Base-by-base conservation (phyloP, 1,284 basidiomycete genomes). In the Marasmius fiardii region DNA sequence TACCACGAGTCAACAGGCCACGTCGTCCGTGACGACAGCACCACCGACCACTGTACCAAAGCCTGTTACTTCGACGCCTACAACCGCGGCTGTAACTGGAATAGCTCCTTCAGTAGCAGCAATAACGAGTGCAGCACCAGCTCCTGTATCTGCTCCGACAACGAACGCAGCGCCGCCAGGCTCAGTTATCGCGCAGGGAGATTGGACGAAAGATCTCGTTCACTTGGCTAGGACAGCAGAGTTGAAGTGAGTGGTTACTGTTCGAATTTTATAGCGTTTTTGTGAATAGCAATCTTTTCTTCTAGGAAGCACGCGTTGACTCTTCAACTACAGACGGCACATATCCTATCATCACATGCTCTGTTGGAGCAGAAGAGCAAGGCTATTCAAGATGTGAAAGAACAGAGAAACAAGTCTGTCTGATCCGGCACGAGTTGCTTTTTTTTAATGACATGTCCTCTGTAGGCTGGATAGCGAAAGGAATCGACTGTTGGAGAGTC, bases 181-280 rank as follows among this genome's bases (percentile, higher is more conserved):
- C 52, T 84, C 85, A 14, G 70, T 90, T 52, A 74, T 90, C 51
- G 86, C 88, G 4, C 83, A 82, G 18, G 88, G 88, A 6, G 88
- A 92, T 68, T 92, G 89, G 89, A 90, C 88, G 33, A 88, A 86
- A 64, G 87, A 90, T 69, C 78, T 92, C 45, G 85, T 92, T 48
- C 87, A 90, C 58, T 77, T 91, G 20, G 89, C 89, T 3, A 90
- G 87, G 74, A 90, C 86, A 0, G 89, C 90, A 16, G 89, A 91
- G 65, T 77, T 91, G 63, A 91, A 91, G 88, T 91, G 49, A 60
- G 39, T 56, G 48, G 50, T 55, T 4, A 4, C 10, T 31, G 28
- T 45, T 51, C 52, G 53, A 41, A 60, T 56, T 43, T 41, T 31
- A 37, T 21, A 43, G 28, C 43, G 31, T 43, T 31, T 21, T 33